A percentile compares a stretch with the other conserved stretches of the same genome.
Evolutionary conservation across 225 moss, liverwort and hornwort species (phyloP).

Genomic region (Neckera pumila): DNA sequence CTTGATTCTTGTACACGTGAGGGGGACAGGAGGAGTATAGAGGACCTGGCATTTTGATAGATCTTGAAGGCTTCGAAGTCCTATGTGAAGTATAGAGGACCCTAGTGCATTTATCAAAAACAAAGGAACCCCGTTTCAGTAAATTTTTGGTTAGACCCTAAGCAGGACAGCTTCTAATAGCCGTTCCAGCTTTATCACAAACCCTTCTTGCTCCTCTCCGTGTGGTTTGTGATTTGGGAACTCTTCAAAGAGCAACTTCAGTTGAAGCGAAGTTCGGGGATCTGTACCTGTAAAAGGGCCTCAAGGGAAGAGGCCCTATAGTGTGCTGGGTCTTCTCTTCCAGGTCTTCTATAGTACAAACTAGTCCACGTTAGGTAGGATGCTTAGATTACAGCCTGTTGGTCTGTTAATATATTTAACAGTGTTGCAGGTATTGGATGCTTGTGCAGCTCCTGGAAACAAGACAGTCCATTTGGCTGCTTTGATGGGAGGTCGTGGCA

Average conservation of each 20-base stretch:
- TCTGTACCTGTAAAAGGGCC: neutral
- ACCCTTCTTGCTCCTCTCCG: neutral
- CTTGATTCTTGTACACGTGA: neutral
- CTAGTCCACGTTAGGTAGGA: neutral
- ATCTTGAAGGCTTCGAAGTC: neutral
- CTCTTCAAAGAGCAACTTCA: neutral
- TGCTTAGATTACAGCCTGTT: neutral
- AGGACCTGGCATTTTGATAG: neutral
- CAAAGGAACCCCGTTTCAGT: no score
- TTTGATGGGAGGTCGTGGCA: conserved; percentile 80
- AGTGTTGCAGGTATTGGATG: conserved; percentile 84
- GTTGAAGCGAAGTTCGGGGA: neutral
- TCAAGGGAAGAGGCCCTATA: neutral
- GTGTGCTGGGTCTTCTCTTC: neutral
- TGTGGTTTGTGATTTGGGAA: neutral
- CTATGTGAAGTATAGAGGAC: neutral
- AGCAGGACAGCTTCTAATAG: neutral
- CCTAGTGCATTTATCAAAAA: neutral
- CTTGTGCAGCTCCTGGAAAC: conserved; percentile 99
- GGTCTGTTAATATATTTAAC: neutral
- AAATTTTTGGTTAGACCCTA: no score
- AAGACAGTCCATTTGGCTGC: conserved; percentile 96
- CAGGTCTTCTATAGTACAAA: neutral
- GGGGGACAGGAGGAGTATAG: neutral
- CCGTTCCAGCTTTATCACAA: neutral